phyloP scores from a whole-genome alignment of 768 basidiomycete genomes.

The Sistotremastrum suecicum region DNA sequence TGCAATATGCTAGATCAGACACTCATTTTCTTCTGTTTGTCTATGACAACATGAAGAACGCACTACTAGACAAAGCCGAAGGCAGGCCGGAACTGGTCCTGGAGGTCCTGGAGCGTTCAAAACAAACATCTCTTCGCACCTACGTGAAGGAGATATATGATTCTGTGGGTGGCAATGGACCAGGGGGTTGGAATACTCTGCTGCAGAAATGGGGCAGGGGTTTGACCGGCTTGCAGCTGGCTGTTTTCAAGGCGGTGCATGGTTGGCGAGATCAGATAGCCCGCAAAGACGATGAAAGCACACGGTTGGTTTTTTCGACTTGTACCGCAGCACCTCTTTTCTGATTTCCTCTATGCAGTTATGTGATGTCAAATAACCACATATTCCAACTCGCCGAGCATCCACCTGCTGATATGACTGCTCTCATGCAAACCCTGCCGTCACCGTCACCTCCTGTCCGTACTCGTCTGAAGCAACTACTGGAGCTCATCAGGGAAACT shows the following conservation, averaged over 20 bases:
- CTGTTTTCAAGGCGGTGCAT: slow-evolving; percentile 61
- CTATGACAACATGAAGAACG: slow-evolving; percentile 82
- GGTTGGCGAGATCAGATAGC: slow-evolving; percentile 72
- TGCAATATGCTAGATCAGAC: slow-evolving; percentile 86
- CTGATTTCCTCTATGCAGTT: slow-evolving; percentile 25
- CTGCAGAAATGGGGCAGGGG: slow-evolving; percentile 76
- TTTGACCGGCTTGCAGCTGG: slow-evolving; percentile 30
- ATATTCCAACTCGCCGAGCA: slow-evolving; percentile 62
- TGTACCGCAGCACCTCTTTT: not conserved
- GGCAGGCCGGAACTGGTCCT: slow-evolving; percentile 33
- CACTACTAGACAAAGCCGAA: slow-evolving; percentile 57
- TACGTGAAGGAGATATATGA: slow-evolving; percentile 66
- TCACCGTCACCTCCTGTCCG: slow-evolving; percentile 47
- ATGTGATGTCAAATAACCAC: slow-evolving; percentile 61
- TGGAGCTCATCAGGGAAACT: slow-evolving; percentile 43
- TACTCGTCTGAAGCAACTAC: slow-evolving; percentile 45
- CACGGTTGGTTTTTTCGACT: slow-evolving; percentile 32
- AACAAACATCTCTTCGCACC: slow-evolving; percentile 58
- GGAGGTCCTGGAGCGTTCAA: slow-evolving; percentile 57
- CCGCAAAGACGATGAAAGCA: slow-evolving; percentile 77
- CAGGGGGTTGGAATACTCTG: slow-evolving; percentile 64
- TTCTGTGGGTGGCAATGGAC: slow-evolving; percentile 42
- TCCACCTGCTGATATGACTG: slow-evolving; percentile 50
- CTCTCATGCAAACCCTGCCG: slow-evolving; percentile 40
- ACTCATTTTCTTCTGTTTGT: slow-evolving; percentile 91